Evolutionary conservation across 164 flowering plant genomes (phyloP), one percentile per base, ranked within the genome.

Genomic region (Magnolia changhungtana): DNA sequence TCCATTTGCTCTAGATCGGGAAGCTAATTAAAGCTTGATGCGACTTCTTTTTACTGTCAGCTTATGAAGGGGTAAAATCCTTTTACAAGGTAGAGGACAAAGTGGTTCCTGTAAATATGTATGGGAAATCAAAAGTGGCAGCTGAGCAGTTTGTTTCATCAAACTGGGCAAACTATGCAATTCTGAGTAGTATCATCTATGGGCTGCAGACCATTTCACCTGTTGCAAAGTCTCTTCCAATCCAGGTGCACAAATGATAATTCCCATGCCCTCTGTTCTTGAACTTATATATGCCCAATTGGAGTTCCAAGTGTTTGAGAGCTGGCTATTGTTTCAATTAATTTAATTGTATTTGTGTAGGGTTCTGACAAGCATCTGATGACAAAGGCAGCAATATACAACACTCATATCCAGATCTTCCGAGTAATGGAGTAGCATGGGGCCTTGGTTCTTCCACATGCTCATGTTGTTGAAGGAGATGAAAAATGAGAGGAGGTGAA

Each of bases 71-170:
- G 67, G 82, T 83, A 45, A 91, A 95, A 78, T 90, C 99, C 59
- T 95, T 92, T 83, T 95, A 92, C 85, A 92, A 85, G 80, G 99
- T 93, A 90, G 98, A 90, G 45, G 97, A 93, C 83, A 95, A 86
- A 79, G 83, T 94, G 16, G 71, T 76, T 75, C 95, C 99, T 27
- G 97, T 95, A 59, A 95, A 95, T 83, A 90, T 87, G 67, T 95
- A 95, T 81, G 99, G 98, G 16, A 89, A 87, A 79, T 91, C 98
- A 65, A 95, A 95, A 86, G 88, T 92, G 52, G 95, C 88, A 76
- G 96, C 99, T 58, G 99, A 95, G 86, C 80, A 89, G 78, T 86
- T 83, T 63, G 83, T 95, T 72, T 79, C 79, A 67, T 79, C 83
- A 49, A 90, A 84, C 78, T 93, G 86, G 77, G 75, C 88, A 49